Evolutionary conservation across 2,329 filamentous ascomycete genomes (phyloP), one percentile per base, ranked within the genome.

Genomic region (Sarocladium kiliense): DNA sequence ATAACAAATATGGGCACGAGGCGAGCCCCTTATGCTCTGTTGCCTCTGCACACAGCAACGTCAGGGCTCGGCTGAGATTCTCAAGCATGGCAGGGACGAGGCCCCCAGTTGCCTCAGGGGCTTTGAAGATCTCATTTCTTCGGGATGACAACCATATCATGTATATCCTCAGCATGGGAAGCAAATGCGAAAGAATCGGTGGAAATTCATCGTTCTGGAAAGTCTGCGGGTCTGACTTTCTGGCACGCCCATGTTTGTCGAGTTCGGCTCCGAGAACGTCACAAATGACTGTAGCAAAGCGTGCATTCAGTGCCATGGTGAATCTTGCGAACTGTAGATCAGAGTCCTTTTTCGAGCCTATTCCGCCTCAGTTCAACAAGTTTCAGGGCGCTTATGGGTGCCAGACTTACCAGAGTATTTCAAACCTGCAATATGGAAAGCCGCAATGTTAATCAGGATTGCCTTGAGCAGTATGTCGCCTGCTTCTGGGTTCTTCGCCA

Each of bases 361-460:
- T 53, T 11, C 18, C 27, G 47, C 18, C 50, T 64, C 55, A 61
- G 61, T 23, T 9, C 11, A 12, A 19, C 12, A 19, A 27, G 25
- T 37, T 14, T 16, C 19, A 25, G 2, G 14, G 3, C 16, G 30
- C 5, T 36, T 5, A 21, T 26, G 27, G 3, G 26, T 39, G 32
- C 3, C 21, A 23, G 3, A 69, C 74, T 58, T 58, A 73, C 72
- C 66, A 19, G 62, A 62, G 53, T 65, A 68, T 34, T 66, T 65
- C 26, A 60, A 54, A 12, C 65, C 64, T 7, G 90, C 87, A 65
- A 89, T 80, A 60, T 87, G 82, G 67, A 94, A 90, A 6, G 92
- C 90, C 5, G 90, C 85, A 58, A 97, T 88, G 64, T 95, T 97
- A 61, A 93, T 84, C 44, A 97, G 75, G 5, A 89, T 82, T 70